Conservation (phyloP, 108 stramenopile species). For the Aureococcus anophagefferens region DNA sequence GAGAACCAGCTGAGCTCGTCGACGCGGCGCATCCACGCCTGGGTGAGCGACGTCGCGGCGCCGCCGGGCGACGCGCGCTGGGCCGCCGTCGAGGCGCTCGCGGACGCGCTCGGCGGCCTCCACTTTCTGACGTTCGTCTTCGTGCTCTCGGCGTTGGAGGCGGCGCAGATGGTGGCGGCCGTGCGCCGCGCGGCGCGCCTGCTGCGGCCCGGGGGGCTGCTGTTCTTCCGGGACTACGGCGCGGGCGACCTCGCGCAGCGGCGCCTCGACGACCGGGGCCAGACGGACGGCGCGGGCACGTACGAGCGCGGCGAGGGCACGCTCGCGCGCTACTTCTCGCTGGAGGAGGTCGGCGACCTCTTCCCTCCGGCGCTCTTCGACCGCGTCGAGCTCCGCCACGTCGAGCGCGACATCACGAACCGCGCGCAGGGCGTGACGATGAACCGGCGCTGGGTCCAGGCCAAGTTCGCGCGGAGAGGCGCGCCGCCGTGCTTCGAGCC, state of each 20-base stretch:
- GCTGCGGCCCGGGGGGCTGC: background rate
- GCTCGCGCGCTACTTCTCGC: background rate
- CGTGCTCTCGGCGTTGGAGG: background rate
- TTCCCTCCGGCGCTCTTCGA: background rate
- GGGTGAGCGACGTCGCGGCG: background rate
- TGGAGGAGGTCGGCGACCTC: background rate
- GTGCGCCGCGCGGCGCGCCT: background rate
- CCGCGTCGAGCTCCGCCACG: background rate
- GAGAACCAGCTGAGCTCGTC: background rate
- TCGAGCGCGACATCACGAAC: slow-evolving; percentile 1
- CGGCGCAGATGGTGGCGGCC: background rate
- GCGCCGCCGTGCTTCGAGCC: no score
- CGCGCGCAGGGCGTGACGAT: background rate
- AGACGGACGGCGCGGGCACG: background rate
- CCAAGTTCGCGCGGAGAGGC: background rate
- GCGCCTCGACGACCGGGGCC: background rate
- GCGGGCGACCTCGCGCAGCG: background rate
- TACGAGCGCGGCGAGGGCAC: background rate
- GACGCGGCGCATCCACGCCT: background rate
- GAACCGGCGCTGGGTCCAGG: background rate
- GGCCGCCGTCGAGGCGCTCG: background rate
- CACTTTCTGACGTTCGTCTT: background rate
- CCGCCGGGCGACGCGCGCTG: background rate
- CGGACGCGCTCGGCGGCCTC: background rate
- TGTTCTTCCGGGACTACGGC: background rate